Conservation (phyloP, 352 stramenopile species). For the Blastocystis sp. region DNA sequence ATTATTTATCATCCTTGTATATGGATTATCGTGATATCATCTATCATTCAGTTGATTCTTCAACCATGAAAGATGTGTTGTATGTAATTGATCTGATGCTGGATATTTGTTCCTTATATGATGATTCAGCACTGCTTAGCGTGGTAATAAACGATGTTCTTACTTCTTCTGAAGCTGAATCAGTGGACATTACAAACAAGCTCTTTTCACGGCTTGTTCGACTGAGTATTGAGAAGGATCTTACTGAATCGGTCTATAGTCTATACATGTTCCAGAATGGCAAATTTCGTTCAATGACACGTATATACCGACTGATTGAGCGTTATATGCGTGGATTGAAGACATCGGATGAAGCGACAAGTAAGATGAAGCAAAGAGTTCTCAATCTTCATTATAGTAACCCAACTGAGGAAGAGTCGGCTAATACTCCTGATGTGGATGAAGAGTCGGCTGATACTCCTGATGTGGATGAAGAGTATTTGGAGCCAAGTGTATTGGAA, state of each 20-base stretch:
- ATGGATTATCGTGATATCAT: background rate
- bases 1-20: background rate
- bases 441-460: background rate
- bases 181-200: background rate
- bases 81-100: slow-evolving; percentile 4
- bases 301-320: background rate
- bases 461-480: slow-evolving; percentile 12
- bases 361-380: background rate
- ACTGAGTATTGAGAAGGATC: background rate
- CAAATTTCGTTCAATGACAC: background rate
- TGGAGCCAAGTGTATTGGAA: slow-evolving; percentile 17
- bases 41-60: background rate
- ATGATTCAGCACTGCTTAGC: background rate
- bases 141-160: background rate
- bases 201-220: background rate
- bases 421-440: background rate
- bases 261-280: background rate
- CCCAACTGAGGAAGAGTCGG: background rate
- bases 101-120: background rate
- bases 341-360: background rate
- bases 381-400: background rate
- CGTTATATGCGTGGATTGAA: background rate
- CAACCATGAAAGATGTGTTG: background rate
- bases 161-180: background rate
- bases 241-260: background rate